Evolutionary conservation across 176 grass and related monocot species (phyloP), one percentile per base, ranked within the genome.

Genomic region (Echinochloa phyllopogon): DNA sequence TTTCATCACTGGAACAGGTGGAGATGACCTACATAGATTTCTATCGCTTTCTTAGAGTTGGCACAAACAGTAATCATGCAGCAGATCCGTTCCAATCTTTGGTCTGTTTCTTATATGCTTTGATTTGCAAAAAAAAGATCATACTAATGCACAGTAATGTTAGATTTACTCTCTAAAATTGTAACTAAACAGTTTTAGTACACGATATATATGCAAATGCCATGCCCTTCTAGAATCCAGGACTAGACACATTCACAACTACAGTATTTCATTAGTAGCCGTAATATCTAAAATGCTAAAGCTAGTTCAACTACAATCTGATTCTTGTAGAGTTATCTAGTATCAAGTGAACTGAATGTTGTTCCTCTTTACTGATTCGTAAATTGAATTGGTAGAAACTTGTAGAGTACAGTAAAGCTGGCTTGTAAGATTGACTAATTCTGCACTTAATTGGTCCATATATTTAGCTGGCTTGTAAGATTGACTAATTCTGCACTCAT

Each of bases 1-100:
- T 63, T 90, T 79, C 72, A 92, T 84, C 62, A 86, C 65, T 45
- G 93, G 87, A 52, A 95, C 60, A 10, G 77, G 85, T 23, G 87
- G 90, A 49, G 59, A 59, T 29, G 78, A 27, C 82, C 93, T 92
- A 87, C 45, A 88, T 76, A 60, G 6, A 70, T 39, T 72, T 23
- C 15, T 75, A 20, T 49, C 55, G 21, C 21, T 40, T 50, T 15
- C 6, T 80, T 74, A 87, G 50, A 87, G 62, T 77, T 17, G 21
- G 80, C 44, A 48, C 39, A 52, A 10, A 61, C 15, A 84, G 18
- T 37, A 65, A 36, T 23, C 37, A 48, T 63, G 27, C 52, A 61
- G 6, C 6, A 36, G 41, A 20, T 70, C 72, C 0, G 24, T 72
- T 36, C 44, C 16, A 14, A 20, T 44, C 3, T 6, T 33, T 33